These are phyloP conservation scores for Mortierella sp. DNA, from an alignment of 371 early-diverging fungal species.

Conservation along the genomic window DNA sequence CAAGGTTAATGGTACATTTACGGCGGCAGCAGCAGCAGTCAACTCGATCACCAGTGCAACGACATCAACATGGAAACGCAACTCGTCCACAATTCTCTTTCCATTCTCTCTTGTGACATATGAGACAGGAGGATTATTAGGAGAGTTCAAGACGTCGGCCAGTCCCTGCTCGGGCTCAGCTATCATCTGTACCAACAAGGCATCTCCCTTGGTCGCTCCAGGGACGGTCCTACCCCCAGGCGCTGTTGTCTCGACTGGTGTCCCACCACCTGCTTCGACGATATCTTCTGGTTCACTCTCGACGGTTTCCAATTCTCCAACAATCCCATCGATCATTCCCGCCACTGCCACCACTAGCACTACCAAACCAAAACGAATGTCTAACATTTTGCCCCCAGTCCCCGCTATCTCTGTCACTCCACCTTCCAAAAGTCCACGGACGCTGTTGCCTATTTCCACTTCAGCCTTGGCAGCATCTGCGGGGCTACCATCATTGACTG, in stretches of 20 bases:
- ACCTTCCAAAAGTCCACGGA: not conserved
- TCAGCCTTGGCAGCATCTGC: too few species aligned
- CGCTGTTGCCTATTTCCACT: too few species aligned
- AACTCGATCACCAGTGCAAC: not conserved
- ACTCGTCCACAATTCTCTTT: slow-evolving; percentile 17
- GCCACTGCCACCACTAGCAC: slow-evolving; percentile 1
- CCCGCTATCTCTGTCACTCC: not conserved
- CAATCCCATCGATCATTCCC: not conserved
- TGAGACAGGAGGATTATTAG: slow-evolving; percentile 32
- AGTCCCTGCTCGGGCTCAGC: not conserved
- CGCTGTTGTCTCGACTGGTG: slow-evolving; percentile 25
- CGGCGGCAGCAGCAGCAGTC: not conserved
- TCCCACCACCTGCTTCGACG: slow-evolving; percentile 8
- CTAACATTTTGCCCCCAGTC: not conserved
- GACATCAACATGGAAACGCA: slow-evolving; percentile 26
- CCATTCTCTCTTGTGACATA: slow-evolving; percentile 38
- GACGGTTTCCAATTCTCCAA: too few species aligned
- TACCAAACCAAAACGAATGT: too few species aligned
- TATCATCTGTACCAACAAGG: slow-evolving; percentile 21
- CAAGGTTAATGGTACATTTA: not conserved
- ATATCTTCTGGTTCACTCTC: too few species aligned
- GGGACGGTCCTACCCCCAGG: slow-evolving; percentile 35
- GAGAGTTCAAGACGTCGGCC: slow-evolving; percentile 29
- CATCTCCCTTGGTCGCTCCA: slow-evolving; percentile 21
- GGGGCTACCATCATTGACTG: too few species aligned